Conservation (phyloP, 805 yeast species). For the Spathaspora gorwiae region DNA sequence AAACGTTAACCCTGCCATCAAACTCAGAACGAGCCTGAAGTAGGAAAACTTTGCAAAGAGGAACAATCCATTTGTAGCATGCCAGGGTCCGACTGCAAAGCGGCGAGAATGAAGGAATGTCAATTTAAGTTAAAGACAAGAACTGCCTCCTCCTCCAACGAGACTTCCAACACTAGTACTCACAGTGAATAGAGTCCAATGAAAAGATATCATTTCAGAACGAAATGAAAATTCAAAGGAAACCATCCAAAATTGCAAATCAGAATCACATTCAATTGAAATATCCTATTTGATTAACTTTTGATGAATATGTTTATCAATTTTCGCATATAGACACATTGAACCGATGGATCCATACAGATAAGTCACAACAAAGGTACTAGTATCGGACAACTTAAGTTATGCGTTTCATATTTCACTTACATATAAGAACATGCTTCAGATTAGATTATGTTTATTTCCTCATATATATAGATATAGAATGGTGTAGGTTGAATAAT, state of each 20-base stretch:
- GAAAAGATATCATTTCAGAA: background rate
- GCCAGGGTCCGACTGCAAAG: too few relatives aligned
- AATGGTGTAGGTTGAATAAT: too few relatives aligned
- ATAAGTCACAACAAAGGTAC: constrained; percentile 14
- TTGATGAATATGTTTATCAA: background rate
- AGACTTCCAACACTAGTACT: too few relatives aligned
- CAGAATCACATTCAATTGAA: background rate
- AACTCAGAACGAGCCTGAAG: too few relatives aligned
- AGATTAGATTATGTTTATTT: too few relatives aligned
- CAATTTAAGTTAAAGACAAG: background rate
- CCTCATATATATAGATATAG: too few relatives aligned
- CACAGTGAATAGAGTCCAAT: too few relatives aligned
- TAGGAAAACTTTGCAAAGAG: too few relatives aligned
- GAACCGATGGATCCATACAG: constrained; percentile 38
- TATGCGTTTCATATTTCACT: constrained; percentile 22
- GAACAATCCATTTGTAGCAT: too few relatives aligned
- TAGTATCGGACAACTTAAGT: constrained; percentile 44
- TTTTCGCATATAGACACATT: constrained; percentile 45
- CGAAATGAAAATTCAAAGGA: background rate
- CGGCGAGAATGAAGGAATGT: too few relatives aligned
- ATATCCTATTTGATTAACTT: background rate
- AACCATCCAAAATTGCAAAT: background rate
- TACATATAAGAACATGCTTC: background rate
- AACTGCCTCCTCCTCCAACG: background rate
- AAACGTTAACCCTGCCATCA: too few relatives aligned